Evolutionary conservation across 139 green algal genomes (phyloP).

Genomic region (Raphidocelis subcapitata): DNA sequence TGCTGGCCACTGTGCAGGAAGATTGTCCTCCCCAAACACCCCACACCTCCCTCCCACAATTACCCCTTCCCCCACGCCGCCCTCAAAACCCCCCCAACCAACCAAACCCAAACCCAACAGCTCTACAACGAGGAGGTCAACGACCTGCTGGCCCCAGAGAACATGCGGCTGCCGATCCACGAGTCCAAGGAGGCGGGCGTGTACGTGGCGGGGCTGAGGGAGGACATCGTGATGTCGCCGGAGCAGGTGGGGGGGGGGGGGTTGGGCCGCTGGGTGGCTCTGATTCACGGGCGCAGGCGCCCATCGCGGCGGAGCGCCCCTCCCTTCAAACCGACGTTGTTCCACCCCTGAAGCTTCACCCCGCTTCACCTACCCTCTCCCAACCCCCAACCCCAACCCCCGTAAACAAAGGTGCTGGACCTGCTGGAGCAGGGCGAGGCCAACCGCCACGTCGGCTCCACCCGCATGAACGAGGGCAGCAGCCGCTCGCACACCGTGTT

Average conservation of each 20-base stretch:
- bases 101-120: constrained; percentile 37
- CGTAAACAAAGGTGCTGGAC: constrained; percentile 82
- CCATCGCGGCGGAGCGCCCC: too few relatives aligned
- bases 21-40: too few relatives aligned
- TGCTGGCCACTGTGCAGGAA: too few relatives aligned
- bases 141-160: constrained; percentile 84
- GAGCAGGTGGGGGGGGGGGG: constrained; percentile 40
- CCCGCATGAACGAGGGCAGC: constrained; percentile 94
- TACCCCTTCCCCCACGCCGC: neutral
- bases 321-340: too few relatives aligned
- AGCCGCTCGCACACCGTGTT: constrained; percentile 94
- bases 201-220: constrained; percentile 89
- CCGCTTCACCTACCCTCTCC: too few relatives aligned
- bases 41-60: neutral
- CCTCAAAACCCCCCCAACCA: neutral
- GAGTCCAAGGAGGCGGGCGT: constrained; percentile 82
- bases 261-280: too few relatives aligned
- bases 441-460: constrained; percentile 88
- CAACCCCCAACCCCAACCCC: too few relatives aligned
- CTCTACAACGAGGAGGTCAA: constrained; percentile 99
- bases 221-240: constrained; percentile 88
- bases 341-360: too few relatives aligned
- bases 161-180: constrained; percentile 82
- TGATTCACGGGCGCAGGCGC: too few relatives aligned
- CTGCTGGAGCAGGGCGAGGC: constrained; percentile 79